Evolutionary conservation across 176 grass and related monocot genomes (phyloP).

Genomic region (Rhynchospora tenuis): DNA sequence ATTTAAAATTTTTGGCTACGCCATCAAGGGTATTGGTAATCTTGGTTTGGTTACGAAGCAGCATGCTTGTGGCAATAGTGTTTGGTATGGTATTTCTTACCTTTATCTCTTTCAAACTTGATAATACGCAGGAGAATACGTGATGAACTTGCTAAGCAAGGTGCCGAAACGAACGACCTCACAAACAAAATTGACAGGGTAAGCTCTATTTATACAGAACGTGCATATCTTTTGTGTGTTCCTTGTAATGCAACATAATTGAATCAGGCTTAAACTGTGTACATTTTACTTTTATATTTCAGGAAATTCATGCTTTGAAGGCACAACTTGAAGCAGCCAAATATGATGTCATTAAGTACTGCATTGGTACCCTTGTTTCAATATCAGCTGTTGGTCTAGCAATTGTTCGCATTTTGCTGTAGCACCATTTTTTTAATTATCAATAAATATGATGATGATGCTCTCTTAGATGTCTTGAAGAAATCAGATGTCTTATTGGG

Average conservation of each 20-base stretch:
- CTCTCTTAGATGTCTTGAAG: background rate
- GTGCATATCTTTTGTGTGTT: background rate
- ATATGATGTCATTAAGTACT: constrained; percentile 47
- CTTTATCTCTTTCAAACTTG: background rate
- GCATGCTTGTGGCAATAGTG: background rate
- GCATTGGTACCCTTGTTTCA: constrained; percentile 41
- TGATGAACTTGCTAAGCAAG: constrained; percentile 44
- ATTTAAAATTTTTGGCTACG: background rate
- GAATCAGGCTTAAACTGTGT: constrained; percentile 3
- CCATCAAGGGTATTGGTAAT: background rate
- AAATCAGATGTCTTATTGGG: background rate
- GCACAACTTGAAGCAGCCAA: constrained; percentile 41
- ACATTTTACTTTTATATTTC: constrained; percentile 8
- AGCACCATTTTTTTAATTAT: background rate
- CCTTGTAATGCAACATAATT: background rate
- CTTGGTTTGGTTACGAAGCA: no score
- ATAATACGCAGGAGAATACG: constrained; percentile 36
- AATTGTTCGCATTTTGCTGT: constrained; percentile 23
- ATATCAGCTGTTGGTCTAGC: constrained; percentile 35
- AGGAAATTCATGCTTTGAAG: constrained; percentile 43
- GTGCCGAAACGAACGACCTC: constrained; percentile 30
- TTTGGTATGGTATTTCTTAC: background rate
- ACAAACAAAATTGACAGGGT: constrained; percentile 38
- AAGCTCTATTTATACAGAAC: background rate
- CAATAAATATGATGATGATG: background rate